Percentiles rank a stretch among this genome's conserved stretches.
Evolutionary conservation across 164 flowering plant species (phyloP).

Genomic region (Pachysandra terminalis): DNA sequence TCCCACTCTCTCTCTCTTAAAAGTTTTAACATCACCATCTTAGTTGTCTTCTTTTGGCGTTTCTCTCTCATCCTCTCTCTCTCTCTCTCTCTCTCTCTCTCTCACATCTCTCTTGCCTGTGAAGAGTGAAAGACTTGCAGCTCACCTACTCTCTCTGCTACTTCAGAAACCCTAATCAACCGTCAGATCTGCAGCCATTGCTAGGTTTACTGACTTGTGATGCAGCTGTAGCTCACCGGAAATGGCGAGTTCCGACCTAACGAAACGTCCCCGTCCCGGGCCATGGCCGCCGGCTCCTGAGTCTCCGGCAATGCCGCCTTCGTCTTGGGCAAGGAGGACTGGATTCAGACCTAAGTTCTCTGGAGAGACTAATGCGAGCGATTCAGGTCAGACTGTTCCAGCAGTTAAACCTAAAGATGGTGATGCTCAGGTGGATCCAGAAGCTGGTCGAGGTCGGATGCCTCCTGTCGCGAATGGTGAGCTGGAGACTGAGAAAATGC

Average conservation of each 20-base stretch:
- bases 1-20: too few relatives aligned
- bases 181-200: constrained; percentile 19
- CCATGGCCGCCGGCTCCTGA: constrained; percentile 70
- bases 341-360: constrained; percentile 86
- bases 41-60: too few relatives aligned
- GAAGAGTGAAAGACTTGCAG: too few relatives aligned
- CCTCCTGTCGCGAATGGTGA: constrained; percentile 39
- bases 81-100: too few relatives aligned
- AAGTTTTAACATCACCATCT: too few relatives aligned
- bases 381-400: constrained; percentile 56
- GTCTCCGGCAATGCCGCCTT: constrained; percentile 36
- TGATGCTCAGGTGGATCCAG: constrained; percentile 49
- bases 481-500: constrained; percentile 24
- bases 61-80: too few relatives aligned
- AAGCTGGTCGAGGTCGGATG: constrained; percentile 48
- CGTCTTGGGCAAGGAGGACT: constrained; percentile 88
- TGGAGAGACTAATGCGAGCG: constrained; percentile 74
- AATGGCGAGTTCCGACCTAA: constrained; percentile 70
- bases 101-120: too few relatives aligned
- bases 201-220: background rate
- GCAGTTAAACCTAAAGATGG: constrained; percentile 30
- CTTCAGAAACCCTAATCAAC: constrained; percentile 9
- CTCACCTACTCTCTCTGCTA: too few relatives aligned
- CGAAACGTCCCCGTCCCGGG: constrained; percentile 60
- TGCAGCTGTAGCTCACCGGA: constrained; percentile 13